Evolutionary conservation across 371 early-diverging fungal genomes (phyloP), one percentile per base, ranked within the genome.

Genomic region (Umbelopsis sp.): DNA sequence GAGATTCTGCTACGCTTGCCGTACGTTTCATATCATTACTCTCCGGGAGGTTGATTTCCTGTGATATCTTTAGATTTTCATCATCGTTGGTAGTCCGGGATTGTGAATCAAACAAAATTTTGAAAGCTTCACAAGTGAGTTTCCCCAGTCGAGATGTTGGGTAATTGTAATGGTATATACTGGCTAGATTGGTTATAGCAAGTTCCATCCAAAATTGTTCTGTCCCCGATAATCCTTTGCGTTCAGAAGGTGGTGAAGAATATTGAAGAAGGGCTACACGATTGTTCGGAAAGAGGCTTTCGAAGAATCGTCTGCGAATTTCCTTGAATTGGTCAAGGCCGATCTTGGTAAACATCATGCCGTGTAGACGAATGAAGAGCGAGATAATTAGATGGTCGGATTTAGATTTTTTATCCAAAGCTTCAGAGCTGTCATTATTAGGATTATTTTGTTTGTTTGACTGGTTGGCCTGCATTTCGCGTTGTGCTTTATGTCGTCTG

Each of bases 261-360:
- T 52, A 20, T n/a, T 35, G 64, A 63, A 16, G 10, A 6, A 18
- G 6, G 22, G 45, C 16, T 57, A 45, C n/a, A 8, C 4, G 20
- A 52, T 66, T 37, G 50, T 65, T 65, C 38, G 72, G 74, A 66
- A 83, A 79, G 11, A 79, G 38, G 4, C 63, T 35, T n/a, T 75
- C 72, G 57, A 81, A 80, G 44, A 78, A 79, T 14, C 72, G 65
- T n/a, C 80, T 70, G 44, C 76, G 76, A 4, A 76, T 67, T 29
- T 74, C 69, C 1, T 77, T 73, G 68, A 88, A 88, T 22, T 79
- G 74, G 50, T 89, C 90, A n/a, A 89, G 72, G 8, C 87, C 87
- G 63, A 89, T 85, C 67, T 87, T 89, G 29, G 87, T 87, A 69
- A 89, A 87, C 32, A 89, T 72, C 88, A 89, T 86, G 7, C 88